Base-by-base conservation (phyloP, 805 yeast genomes). In the Millerozyma acaciae region DNA sequence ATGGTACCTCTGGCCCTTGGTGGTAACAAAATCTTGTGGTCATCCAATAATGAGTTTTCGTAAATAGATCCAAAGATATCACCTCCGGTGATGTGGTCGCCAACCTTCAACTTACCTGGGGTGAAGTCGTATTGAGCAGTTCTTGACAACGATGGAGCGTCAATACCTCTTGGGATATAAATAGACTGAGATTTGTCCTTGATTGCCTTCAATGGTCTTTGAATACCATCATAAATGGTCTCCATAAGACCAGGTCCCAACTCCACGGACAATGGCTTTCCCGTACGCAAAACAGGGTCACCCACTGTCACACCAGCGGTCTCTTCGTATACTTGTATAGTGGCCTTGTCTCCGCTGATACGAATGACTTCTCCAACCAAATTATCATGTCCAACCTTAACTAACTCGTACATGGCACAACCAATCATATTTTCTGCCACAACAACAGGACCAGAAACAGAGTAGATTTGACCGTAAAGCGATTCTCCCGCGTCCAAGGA, bases 221-320 rank as follows among this genome's bases (percentile, higher is more conserved):
- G 99, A 63, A 93, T 93, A 74, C 99, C 99, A 65, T 93, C 99
- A 59, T 93, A 93, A 60, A 93, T 93, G 48, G 96, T 93, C 68
- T 93, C 98, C 96, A 93, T 89, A 53, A 93, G 76, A 62, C 99
- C 99, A 19, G 99, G 99, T 57, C 99, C 99, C 59, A 93, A 73
- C 68, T 93, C 99, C 34, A 93, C 99, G 33, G 97, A 88, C 50
- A 93, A 73, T n/a, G 99, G 99, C 65, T 93, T 88, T 44, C 98
- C 98, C 5, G 98, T 93, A 71, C 98, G 82, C 53, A 86, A 70
- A 34, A 93, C 99, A 3, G 99, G 99, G 61, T 93, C 98, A 54
- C 99, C 99, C 29, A 93, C 97, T 28, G 97, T 90, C 38, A 93
- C 93, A 70, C 99, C 99, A 1, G 97, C 95, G 28, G 99, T 93